Evolutionary conservation across 768 basidiomycete genomes (phyloP).

Genomic region (Pholiota conissans): DNA sequence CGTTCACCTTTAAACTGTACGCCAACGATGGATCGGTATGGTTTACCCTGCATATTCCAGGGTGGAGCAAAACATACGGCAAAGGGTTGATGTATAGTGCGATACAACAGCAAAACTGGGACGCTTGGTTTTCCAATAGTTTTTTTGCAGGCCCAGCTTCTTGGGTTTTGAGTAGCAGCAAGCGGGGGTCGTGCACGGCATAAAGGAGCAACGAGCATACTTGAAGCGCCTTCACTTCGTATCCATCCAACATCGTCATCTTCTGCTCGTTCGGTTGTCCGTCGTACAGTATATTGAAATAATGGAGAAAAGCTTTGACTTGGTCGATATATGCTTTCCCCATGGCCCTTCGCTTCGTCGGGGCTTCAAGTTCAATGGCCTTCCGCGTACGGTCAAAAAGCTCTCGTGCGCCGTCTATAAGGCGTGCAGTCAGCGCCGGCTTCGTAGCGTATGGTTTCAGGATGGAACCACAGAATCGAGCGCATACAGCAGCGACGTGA

Average conservation of each 20-base stretch:
- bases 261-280: not conserved
- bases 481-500: not conserved
- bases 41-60: not conserved
- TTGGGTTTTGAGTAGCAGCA: not conserved
- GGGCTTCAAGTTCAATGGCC: not conserved
- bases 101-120: not conserved
- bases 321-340: not conserved
- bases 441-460: not conserved
- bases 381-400: slow-evolving; percentile 1
- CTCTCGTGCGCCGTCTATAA: not conserved
- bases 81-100: not conserved
- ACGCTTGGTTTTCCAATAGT: not conserved
- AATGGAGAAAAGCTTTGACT: not conserved
- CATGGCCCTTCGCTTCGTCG: not conserved
- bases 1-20: not conserved
- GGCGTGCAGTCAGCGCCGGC: not conserved
- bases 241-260: not conserved
- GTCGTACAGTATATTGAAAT: not conserved
- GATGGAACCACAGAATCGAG: slow-evolving; percentile 2
- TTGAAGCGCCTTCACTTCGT: not conserved
- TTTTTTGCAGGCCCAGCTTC: not conserved
- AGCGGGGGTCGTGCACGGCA: not conserved
- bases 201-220: slow-evolving; percentile 1
- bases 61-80: too few relatives aligned
- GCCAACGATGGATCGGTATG: too few relatives aligned